A percentile compares a stretch with the other conserved stretches of the same genome.
These are phyloP conservation scores for Mrakiaceae sp. DNA, from an alignment of 1,284 basidiomycete genomes.

Conservation along the genomic window DNA sequence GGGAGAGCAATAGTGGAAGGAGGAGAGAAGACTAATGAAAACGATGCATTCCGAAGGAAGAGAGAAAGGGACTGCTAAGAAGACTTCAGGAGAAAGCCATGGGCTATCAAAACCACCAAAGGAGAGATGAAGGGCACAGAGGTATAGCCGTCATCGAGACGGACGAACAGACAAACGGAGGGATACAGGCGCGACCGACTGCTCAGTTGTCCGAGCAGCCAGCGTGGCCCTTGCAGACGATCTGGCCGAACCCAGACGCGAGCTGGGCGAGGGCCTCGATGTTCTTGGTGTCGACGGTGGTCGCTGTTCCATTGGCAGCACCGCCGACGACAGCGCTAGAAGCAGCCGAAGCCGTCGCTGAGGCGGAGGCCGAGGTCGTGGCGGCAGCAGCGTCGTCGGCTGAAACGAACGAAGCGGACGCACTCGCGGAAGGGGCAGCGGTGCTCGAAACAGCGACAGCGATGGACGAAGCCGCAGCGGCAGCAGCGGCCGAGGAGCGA, in stretches of 20 bases:
- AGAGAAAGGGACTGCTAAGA: neutral
- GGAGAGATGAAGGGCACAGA: too few species aligned
- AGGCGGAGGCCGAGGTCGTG: neutral
- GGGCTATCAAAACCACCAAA: too few species aligned
- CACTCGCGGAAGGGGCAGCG: neutral
- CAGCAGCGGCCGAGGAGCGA: neutral
- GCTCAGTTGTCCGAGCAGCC: neutral
- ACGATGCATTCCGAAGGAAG: neutral
- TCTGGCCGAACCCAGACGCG: slow-evolving; percentile 1
- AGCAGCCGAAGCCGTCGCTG: neutral
- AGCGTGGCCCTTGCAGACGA: slow-evolving; percentile 8
- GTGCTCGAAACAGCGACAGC: neutral
- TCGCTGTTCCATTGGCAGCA: neutral
- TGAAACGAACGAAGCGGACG: neutral
- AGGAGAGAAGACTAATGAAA: too few species aligned
- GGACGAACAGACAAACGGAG: neutral
- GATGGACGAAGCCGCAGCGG: neutral
- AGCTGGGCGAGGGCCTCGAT: slow-evolving; percentile 2
- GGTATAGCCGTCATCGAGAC: too few species aligned
- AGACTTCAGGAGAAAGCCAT: neutral
- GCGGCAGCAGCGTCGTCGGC: neutral
- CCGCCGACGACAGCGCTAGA: neutral
- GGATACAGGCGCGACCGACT: neutral
- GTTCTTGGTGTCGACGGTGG: slow-evolving; percentile 1
- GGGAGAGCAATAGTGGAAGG: too few species aligned